phyloP scores from a whole-genome alignment of 108 stramenopile species.

The Skeletonema grethae region DNA sequence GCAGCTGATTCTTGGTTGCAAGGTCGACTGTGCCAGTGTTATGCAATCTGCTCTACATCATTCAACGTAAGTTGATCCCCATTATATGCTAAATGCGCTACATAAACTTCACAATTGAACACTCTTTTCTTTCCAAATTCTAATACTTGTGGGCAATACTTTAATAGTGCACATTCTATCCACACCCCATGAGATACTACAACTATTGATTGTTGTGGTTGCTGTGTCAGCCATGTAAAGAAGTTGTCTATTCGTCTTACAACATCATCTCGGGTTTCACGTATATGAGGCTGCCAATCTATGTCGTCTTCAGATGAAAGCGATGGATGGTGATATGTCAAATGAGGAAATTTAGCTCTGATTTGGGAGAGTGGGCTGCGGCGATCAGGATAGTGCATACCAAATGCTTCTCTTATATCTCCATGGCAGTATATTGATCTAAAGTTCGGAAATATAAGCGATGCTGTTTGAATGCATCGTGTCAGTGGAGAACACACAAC shows the following conservation, averaged over 20 bases:
- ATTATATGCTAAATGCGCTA: constrained; percentile 17
- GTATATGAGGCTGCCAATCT: constrained; percentile 54
- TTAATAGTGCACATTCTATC: constrained; percentile 67
- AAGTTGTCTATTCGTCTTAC: constrained; percentile 52
- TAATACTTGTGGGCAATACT: constrained; percentile 51
- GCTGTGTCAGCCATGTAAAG: constrained; percentile 41
- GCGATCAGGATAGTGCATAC: constrained; percentile 59
- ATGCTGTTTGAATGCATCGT: constrained; percentile 77
- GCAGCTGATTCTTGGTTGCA: neutral
- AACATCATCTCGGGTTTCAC: constrained; percentile 63
- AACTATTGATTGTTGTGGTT: constrained; percentile 60
- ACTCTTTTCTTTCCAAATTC: constrained; percentile 62
- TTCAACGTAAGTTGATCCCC: neutral
- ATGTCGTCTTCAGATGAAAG: constrained; percentile 63
- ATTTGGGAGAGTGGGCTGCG: constrained; percentile 32
- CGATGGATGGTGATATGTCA: constrained; percentile 49
- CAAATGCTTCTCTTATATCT: constrained; percentile 72
- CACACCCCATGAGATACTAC: constrained; percentile 84
- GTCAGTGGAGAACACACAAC: constrained; percentile 65
- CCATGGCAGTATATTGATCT: constrained; percentile 54
- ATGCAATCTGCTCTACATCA: constrained; percentile 19
- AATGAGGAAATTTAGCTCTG: constrained; percentile 50
- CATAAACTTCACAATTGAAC: constrained; percentile 77
- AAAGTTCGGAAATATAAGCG: constrained; percentile 61
- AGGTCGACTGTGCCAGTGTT: neutral